phyloP scores from a whole-genome alignment of 805 yeast species.

The Yarrowia sp. region DNA sequence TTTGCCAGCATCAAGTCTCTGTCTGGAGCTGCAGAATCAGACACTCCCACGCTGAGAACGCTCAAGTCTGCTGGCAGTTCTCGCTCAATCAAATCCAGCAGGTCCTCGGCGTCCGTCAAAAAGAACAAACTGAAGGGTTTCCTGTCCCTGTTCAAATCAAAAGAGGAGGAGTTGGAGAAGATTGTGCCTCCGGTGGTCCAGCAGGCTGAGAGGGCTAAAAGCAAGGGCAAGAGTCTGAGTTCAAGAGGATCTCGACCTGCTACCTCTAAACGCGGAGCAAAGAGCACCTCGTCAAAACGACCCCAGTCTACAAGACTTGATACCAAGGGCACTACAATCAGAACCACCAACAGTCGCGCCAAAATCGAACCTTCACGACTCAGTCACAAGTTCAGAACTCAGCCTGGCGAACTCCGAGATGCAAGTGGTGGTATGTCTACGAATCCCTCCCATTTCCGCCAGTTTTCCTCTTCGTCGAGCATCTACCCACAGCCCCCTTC shows the following conservation, averaged over 20 bases:
- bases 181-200: slow-evolving; percentile 20
- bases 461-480: slow-evolving; percentile 11
- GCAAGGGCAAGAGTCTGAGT: not conserved
- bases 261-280: not conserved
- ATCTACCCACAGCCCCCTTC: slow-evolving; percentile 9
- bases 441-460: slow-evolving; percentile 4
- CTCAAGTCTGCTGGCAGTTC: slow-evolving; percentile 6
- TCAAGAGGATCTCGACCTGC: not conserved
- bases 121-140: slow-evolving; percentile 6
- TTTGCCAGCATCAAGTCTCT: slow-evolving; percentile 18
- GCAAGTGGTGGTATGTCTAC: slow-evolving; percentile 1
- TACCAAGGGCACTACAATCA: not conserved
- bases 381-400: not conserved
- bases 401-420: not conserved
- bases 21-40: not conserved
- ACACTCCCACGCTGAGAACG: slow-evolving; percentile 4
- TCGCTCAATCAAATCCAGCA: not conserved
- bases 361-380: not conserved
- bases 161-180: not conserved
- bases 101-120: not conserved
- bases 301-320: not conserved
- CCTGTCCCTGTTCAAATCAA: slow-evolving; percentile 18
- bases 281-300: not conserved
- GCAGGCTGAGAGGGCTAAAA: slow-evolving; percentile 7
- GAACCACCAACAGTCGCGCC: slow-evolving; percentile 9